Percentiles rank a stretch among this genome's conserved stretches.
Evolutionary conservation across 2,329 filamentous ascomycete genomes (phyloP).

Genomic region (Diaporthe velutina): DNA sequence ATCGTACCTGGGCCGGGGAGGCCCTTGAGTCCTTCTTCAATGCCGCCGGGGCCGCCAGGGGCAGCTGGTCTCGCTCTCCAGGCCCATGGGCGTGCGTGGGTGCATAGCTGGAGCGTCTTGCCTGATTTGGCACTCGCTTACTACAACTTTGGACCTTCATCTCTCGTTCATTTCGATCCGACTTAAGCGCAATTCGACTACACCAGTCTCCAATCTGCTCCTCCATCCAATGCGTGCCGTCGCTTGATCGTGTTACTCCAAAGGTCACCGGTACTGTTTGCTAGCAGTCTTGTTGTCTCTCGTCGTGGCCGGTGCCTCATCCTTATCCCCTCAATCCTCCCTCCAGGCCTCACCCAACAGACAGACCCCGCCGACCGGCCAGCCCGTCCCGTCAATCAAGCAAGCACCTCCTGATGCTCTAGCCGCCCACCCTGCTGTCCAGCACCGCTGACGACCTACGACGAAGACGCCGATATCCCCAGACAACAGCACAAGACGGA

Average conservation of each 20-base stretch:
- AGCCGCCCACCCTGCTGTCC: constrained; percentile 27
- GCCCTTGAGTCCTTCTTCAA: neutral
- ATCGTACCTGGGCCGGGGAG: neutral
- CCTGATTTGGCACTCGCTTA: constrained; percentile 26
- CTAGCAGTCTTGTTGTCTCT: neutral
- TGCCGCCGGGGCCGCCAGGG: constrained; percentile 5
- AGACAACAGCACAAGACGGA: constrained; percentile 37
- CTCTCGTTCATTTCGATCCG: constrained; percentile 31
- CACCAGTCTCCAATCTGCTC: constrained; percentile 24
- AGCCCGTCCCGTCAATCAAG: constrained; percentile 6
- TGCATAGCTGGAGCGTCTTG: constrained; percentile 22
- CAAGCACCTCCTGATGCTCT: constrained; percentile 22
- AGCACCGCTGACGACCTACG: constrained; percentile 10
- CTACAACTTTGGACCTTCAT: constrained; percentile 30
- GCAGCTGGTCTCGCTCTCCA: constrained; percentile 7
- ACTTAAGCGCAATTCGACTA: constrained; percentile 19
- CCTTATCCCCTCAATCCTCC: neutral
- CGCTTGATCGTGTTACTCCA: constrained; percentile 16
- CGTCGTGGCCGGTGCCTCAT: neutral
- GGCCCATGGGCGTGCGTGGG: neutral
- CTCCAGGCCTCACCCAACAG: neutral
- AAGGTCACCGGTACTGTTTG: neutral
- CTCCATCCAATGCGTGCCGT: constrained; percentile 14
- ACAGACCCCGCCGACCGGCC: neutral
- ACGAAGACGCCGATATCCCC: constrained; percentile 20